Conservation (phyloP, 192 early-diverging fungal species). For the Phycomyces blakesleeanus region DNA sequence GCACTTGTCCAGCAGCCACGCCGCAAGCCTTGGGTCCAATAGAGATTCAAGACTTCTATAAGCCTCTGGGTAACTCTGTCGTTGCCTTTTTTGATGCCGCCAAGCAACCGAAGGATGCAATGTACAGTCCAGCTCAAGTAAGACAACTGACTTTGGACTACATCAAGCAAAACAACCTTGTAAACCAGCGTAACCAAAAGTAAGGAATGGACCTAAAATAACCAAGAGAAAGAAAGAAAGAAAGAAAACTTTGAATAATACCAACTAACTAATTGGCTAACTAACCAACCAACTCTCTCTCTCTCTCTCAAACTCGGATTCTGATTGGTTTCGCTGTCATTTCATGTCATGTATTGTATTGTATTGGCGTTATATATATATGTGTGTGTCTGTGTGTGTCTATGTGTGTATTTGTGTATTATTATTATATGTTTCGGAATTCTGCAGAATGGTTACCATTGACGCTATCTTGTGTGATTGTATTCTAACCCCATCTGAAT, state of each 20-base stretch:
- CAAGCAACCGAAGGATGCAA: constrained; percentile 43
- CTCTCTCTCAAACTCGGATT: no score
- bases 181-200: constrained; percentile 49
- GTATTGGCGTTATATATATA: no score
- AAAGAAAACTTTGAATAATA: no score
- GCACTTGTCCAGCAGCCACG: constrained; percentile 4
- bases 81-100: constrained; percentile 51
- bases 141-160: constrained; percentile 59
- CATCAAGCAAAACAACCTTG: constrained; percentile 54
- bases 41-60: constrained; percentile 49
- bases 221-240: no score
- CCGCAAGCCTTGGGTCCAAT: constrained; percentile 22
- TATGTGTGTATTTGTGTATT: no score
- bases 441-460: constrained; percentile 54
- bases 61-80: constrained; percentile 42
- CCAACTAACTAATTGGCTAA: background rate
- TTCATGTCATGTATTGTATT: no score
- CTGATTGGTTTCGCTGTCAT: background rate
- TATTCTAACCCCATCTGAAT: constrained; percentile 65
- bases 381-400: no score
- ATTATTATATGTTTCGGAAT: no score
- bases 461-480: constrained; percentile 65
- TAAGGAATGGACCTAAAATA: background rate
- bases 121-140: constrained; percentile 58
- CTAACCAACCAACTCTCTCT: no score